Base-by-base conservation (phyloP, 2,329 filamentous ascomycete species). In the Aspergillus fischeri region DNA sequence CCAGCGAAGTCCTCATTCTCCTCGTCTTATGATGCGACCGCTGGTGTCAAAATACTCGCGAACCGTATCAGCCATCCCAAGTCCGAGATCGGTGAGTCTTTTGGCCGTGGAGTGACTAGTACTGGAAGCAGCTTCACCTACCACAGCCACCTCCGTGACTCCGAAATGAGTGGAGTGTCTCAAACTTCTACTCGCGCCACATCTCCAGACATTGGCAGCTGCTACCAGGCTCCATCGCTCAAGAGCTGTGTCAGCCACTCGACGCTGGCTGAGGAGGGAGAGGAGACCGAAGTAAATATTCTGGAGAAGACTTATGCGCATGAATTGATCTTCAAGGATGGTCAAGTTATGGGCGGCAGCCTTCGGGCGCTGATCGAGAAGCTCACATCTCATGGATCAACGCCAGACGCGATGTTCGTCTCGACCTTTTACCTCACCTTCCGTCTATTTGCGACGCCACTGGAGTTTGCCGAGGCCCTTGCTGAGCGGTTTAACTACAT, bases 371-470 rank as follows among this genome's bases (percentile, higher is more conserved):
- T 99, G 28, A 88, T 99, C n/a, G 94, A 99, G 78, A 88, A 92
- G 61, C 83, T 99, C 45, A 97, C 94, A 0, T 91, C 90, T 0
- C 92, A 96, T 70, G 91, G 97, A 71, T 90, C 91, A 0, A 96
- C 93, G 0, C 94, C 94, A 0, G 93, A 97, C 70, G 86, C 90
- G 20, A 85, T 90, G 68, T 97, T 97, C 66, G 91, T 96, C 45
- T 92, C 91, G 2, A 91, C 94, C 0, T 97, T 99, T 70, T 97
- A 95, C 71, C 86, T 97, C 28, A 99, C 94, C 0, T 99, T 99
- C 78, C 86, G 94, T 53, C 84, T 96, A 10, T 99, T 99, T 70
- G 92, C 91, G 61, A 89, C 89, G 0, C 92, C 94, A 0, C 71
- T 83, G 6, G 86, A 90, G 59, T 84, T 99, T 60, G 89, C 92